Percentiles rank a stretch among this genome's conserved stretches.
These are phyloP conservation scores for Citropsis articulata DNA, from an alignment of 345 rosid genomes.

Conservation along the genomic window DNA sequence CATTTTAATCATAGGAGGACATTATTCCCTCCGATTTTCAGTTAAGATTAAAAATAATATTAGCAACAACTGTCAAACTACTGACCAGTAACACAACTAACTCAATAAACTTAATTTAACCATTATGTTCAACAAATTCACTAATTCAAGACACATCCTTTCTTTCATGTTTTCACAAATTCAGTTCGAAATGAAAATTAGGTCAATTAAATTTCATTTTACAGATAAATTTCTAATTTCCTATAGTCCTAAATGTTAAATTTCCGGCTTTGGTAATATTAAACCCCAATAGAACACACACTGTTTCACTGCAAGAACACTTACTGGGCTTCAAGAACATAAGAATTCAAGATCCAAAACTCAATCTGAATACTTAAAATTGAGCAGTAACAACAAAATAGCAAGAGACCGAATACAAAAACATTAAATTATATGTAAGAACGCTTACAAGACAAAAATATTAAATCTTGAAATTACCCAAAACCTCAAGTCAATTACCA, in stretches of 20 bases:
- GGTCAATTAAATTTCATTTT: background rate
- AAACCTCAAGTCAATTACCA: constrained; percentile 14
- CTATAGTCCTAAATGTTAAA: background rate
- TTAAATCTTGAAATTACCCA: background rate
- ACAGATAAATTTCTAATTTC: background rate
- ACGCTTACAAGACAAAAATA: background rate
- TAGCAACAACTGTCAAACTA: background rate
- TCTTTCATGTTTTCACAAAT: background rate
- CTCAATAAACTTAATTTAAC: background rate
- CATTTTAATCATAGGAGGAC: constrained; percentile 19
- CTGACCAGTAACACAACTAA: background rate
- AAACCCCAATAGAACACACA: background rate
- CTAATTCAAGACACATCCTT: background rate
- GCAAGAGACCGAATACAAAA: background rate
- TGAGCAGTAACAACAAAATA: background rate
- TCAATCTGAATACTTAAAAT: background rate
- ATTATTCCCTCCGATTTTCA: constrained; percentile 19
- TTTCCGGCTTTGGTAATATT: background rate
- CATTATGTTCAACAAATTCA: background rate
- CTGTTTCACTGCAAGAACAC: background rate
- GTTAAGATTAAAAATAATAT: background rate
- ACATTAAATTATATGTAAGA: background rate
- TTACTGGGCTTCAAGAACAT: background rate
- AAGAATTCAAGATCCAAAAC: constrained; percentile 5
- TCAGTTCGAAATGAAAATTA: background rate